Evolutionary conservation across 2,329 filamentous ascomycete genomes (phyloP), one percentile per base, ranked within the genome.

Genomic region (Furcasterigmium furcatum): DNA sequence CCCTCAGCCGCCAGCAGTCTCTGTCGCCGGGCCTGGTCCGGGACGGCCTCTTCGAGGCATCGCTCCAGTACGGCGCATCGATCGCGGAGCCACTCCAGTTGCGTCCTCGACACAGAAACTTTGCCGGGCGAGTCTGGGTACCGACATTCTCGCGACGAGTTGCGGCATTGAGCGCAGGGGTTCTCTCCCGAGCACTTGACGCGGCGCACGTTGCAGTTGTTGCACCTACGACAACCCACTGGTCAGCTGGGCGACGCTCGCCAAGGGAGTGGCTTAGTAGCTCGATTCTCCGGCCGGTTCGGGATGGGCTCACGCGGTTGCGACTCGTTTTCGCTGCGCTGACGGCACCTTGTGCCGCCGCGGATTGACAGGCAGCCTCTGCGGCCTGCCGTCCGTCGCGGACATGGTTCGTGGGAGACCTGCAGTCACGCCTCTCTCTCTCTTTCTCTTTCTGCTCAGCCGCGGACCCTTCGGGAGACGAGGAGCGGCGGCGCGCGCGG

Each of bases 201-300:
- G 46, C 74, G 68, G 38, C 73, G 70, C 38, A 76, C 56, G 59
- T 78, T 78, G 61, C 74, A 78, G 56, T 62, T 69, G 54, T 78
- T 77, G 63, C 74, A 77, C 46, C 74, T 77, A 47, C 16, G n/a
- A n/a, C n/a, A n/a, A n/a, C n/a, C n/a, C n/a, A n/a, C n/a, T n/a
- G n/a, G n/a, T n/a, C n/a, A n/a, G n/a, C n/a, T n/a, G n/a, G n/a
- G n/a, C n/a, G n/a, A n/a, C n/a, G n/a, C n/a, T n/a, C n/a, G n/a
- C n/a, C n/a, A n/a, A n/a, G n/a, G n/a, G n/a, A n/a, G n/a, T 41
- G 29, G 32, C n/a, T 10, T 9, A 35, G 32, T 35, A 35, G 32
- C 10, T 16, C 7, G 16, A 35, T 9, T 16, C 32, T 9, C n/a
- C 32, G n/a, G 34, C n/a, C 13, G 19, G 30, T 10, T 16, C 32